Evolutionary conservation across 2,329 filamentous ascomycete species (phyloP).

Genomic region (Fusarium sp.): DNA sequence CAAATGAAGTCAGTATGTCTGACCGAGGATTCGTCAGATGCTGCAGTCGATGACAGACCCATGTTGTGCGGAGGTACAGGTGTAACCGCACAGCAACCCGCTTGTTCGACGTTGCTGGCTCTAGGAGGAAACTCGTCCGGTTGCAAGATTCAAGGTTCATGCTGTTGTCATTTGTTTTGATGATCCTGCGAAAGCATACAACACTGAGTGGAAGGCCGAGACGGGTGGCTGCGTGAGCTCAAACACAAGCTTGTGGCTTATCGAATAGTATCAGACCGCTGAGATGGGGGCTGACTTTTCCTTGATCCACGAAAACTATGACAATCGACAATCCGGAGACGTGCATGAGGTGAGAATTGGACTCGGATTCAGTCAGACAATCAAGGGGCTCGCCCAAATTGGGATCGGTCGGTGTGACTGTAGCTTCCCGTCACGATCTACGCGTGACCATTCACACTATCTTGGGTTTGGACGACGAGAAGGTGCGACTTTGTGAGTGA

Average conservation of each 20-base stretch:
- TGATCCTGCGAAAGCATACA: neutral
- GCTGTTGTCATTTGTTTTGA: neutral
- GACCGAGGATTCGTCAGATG: conserved; percentile 21
- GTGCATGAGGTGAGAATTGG: neutral
- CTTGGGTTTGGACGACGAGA: neutral
- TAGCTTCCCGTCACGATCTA: conserved; percentile 20
- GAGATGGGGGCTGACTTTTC: neutral
- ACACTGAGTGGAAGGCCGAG: neutral
- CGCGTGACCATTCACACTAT: conserved; percentile 5
- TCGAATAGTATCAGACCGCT: neutral
- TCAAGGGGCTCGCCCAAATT: neutral
- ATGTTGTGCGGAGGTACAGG: conserved; percentile 18
- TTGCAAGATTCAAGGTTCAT: neutral
- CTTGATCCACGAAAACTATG: neutral
- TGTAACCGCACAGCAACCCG: conserved; percentile 18
- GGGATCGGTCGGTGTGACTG: conserved; percentile 30
- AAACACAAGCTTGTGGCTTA: conserved; percentile 3
- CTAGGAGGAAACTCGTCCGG: conserved; percentile 5
- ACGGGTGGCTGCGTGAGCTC: conserved; percentile 32
- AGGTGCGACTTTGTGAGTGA: neutral
- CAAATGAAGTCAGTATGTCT: conserved; percentile 11
- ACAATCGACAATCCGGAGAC: neutral
- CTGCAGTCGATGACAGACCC: conserved; percentile 15
- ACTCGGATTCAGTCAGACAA: neutral
- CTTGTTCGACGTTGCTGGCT: conserved; percentile 2